phyloP scores from a whole-genome alignment of 78 protist species.

The Abeoforma whisleri region DNA sequence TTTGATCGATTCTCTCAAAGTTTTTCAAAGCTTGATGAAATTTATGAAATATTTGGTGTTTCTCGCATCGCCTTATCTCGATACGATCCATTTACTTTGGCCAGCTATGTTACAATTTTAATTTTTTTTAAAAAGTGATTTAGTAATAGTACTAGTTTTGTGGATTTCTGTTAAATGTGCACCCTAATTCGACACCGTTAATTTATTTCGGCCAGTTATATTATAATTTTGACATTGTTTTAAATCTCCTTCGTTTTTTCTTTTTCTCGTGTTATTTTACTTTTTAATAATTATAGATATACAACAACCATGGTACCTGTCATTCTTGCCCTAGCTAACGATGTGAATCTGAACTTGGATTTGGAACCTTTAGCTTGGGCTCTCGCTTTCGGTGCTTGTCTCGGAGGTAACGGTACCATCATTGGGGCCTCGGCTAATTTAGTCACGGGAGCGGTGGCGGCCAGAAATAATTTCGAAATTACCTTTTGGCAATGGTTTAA shows the following conservation, averaged over 20 bases:
- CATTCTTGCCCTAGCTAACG: constrained; percentile 23
- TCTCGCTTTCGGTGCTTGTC: constrained; percentile 66
- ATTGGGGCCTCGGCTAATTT: constrained; percentile 45
- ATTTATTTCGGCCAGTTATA: no score
- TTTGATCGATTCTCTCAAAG: no score
- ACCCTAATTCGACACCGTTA: no score
- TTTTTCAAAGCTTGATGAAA: no score
- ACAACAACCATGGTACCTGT: constrained; percentile 60
- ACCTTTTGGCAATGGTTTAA: constrained; percentile 21
- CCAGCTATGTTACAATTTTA: no score
- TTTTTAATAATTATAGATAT: neutral
- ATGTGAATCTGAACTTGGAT: constrained; percentile 1
- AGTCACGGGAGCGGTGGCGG: constrained; percentile 30
- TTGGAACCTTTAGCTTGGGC: constrained; percentile 60
- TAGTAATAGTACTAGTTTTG: no score
- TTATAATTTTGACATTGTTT: no score
- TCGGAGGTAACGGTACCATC: constrained; percentile 72
- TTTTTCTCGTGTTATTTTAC: neutral
- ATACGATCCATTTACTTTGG: no score
- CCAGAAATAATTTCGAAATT: neutral
- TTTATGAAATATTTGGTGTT: no score
- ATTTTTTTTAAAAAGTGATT: no score
- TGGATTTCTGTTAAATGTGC: neutral
- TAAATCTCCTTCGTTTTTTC: neutral
- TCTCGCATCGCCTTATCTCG: no score